A percentile compares a stretch with the other conserved stretches of the same genome.
Conservation (phyloP, 1,139 yeast species). For the Pichia terricola region DNA sequence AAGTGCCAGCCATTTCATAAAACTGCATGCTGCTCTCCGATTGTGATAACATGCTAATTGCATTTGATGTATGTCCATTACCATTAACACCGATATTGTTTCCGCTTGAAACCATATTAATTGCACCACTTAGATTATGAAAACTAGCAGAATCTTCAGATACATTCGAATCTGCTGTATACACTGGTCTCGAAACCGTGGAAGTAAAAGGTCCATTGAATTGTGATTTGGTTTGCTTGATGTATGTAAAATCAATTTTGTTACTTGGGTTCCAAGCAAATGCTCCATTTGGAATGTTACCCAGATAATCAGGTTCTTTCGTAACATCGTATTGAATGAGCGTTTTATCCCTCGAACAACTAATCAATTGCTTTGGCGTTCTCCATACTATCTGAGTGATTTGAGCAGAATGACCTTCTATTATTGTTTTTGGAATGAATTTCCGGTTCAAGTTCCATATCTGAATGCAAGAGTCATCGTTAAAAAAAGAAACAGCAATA, state of each 20-base stretch:
- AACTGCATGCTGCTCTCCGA: slow-evolving; percentile 3
- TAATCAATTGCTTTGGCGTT: slow-evolving; percentile 40
- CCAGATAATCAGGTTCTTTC: slow-evolving; percentile 40
- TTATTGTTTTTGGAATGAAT: slow-evolving; percentile 61
- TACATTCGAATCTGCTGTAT: neutral
- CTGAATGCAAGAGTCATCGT: slow-evolving; percentile 66
- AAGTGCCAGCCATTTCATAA: slow-evolving; percentile 3
- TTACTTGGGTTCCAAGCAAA: slow-evolving; percentile 44
- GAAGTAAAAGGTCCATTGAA: slow-evolving; percentile 25
- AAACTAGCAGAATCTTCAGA: neutral
- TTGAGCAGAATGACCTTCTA: slow-evolving; percentile 42
- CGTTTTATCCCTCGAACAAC: slow-evolving; percentile 44
- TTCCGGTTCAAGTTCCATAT: slow-evolving; percentile 68
- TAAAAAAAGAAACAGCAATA: slow-evolving; percentile 68
- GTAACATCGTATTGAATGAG: slow-evolving; percentile 49
- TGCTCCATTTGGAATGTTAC: slow-evolving; percentile 43
- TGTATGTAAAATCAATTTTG: slow-evolving; percentile 40
- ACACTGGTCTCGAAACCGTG: neutral
- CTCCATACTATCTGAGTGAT: slow-evolving; percentile 44
- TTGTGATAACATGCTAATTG: neutral
- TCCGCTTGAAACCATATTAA: neutral
- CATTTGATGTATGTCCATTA: neutral
- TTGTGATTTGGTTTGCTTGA: slow-evolving; percentile 42
- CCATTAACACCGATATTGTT: neutral
- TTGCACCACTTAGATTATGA: neutral